These are phyloP conservation scores for Xerocomus amazonicus DNA, from an alignment of 1,284 basidiomycete genomes.

Conservation along the genomic window DNA sequence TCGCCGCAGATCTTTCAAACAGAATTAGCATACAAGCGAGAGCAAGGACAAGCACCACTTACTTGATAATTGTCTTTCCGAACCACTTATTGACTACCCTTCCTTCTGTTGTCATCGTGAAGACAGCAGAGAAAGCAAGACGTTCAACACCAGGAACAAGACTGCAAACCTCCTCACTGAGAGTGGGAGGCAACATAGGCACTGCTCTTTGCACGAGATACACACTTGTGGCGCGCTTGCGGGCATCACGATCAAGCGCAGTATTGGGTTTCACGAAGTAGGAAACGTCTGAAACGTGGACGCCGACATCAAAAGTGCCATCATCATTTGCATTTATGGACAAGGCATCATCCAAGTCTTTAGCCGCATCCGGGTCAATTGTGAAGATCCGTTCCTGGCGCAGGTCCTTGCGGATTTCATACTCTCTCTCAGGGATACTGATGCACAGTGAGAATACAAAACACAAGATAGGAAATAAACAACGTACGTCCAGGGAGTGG, in stretches of 20 bases:
- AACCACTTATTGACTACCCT: slow-evolving; percentile 88
- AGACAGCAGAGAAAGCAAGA: slow-evolving; percentile 84
- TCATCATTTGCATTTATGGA: slow-evolving; percentile 88
- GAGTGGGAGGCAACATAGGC: slow-evolving; percentile 91
- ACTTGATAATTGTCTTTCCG: slow-evolving; percentile 90
- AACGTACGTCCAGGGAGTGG: slow-evolving; percentile 87
- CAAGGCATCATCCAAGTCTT: slow-evolving; percentile 93
- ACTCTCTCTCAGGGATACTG: slow-evolving; percentile 89
- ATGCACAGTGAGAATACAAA: slow-evolving; percentile 9
- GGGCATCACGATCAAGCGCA: slow-evolving; percentile 94
- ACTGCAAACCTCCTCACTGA: slow-evolving; percentile 92
- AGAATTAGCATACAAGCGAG: slow-evolving; percentile 8
- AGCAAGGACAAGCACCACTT: slow-evolving; percentile 21
- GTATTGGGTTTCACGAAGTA: slow-evolving; percentile 97
- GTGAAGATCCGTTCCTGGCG: slow-evolving; percentile 86
- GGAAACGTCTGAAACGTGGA: slow-evolving; percentile 95
- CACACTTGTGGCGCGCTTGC: slow-evolving; percentile 95
- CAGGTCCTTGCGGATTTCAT: slow-evolving; percentile 84
- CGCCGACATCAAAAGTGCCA: slow-evolving; percentile 86
- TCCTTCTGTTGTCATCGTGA: slow-evolving; percentile 84
- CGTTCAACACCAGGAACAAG: slow-evolving; percentile 85
- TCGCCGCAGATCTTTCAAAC: slow-evolving; percentile 69
- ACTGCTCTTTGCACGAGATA: slow-evolving; percentile 95
- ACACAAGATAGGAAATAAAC: not conserved
- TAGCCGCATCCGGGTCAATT: slow-evolving; percentile 87